phyloP scores from a whole-genome alignment of 2,329 filamentous ascomycete species.

The Aspergillus piperis region DNA sequence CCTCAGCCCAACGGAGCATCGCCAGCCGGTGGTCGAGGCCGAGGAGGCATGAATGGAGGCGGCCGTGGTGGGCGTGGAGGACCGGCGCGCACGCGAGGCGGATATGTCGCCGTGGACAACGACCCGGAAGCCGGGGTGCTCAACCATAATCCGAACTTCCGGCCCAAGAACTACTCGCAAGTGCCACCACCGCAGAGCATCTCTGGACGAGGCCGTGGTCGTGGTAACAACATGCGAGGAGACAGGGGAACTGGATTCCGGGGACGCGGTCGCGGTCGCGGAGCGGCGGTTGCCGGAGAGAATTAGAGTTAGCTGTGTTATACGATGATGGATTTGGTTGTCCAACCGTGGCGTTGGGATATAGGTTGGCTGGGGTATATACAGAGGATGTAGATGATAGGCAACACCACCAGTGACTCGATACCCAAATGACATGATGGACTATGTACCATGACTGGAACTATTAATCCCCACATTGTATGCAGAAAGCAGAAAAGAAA shows the following conservation, averaged over 20 bases:
- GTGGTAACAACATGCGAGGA: slow-evolving; percentile 25
- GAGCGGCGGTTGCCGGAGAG: slow-evolving; percentile 18
- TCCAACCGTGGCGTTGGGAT: neutral
- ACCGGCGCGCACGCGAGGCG: slow-evolving; percentile 32
- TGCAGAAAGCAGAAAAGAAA: neutral
- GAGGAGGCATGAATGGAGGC: slow-evolving; percentile 14
- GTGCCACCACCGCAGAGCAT: slow-evolving; percentile 52
- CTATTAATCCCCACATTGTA: neutral
- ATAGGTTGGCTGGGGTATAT: neutral
- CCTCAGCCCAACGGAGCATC: slow-evolving; percentile 31
- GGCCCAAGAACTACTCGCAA: slow-evolving; percentile 54
- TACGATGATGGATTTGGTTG: neutral
- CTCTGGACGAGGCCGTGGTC: slow-evolving; percentile 37
- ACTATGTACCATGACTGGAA: neutral
- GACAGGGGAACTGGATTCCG: slow-evolving; percentile 35
- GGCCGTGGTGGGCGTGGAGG: slow-evolving; percentile 33
- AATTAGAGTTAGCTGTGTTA: neutral
- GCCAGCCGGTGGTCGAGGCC: slow-evolving; percentile 34
- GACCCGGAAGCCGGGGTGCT: slow-evolving; percentile 57
- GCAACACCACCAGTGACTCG: neutral
- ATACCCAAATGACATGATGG: neutral
- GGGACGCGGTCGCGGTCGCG: slow-evolving; percentile 34
- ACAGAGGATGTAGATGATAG: neutral
- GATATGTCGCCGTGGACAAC: slow-evolving; percentile 48
- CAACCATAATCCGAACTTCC: slow-evolving; percentile 58